These are phyloP conservation scores for Pseudoscleropodium purum DNA, from an alignment of 225 moss, liverwort and hornwort genomes.

Conservation along the genomic window DNA sequence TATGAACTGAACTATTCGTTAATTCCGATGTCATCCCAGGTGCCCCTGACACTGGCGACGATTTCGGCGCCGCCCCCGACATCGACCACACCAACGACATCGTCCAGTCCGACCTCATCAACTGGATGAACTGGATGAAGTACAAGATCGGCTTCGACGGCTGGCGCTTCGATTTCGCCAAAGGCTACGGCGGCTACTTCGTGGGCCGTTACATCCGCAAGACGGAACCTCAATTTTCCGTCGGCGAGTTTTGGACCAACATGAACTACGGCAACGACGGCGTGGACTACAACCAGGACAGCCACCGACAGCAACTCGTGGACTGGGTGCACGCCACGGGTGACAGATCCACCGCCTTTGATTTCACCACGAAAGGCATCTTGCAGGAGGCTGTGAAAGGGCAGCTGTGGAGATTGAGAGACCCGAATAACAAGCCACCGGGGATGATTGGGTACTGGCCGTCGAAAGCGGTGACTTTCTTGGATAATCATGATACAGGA, in stretches of 20 bases:
- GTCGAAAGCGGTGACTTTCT: constrained; percentile 69
- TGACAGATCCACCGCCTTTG: constrained; percentile 52
- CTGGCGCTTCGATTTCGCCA: constrained; percentile 92
- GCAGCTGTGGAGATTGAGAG: constrained; percentile 58
- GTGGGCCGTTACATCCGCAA: constrained; percentile 57
- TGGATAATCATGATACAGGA: constrained; percentile 95
- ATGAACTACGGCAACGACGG: constrained; percentile 53
- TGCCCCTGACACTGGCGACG: constrained; percentile 67
- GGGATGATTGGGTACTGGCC: constrained; percentile 86
- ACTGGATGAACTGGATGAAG: constrained; percentile 84
- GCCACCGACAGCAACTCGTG: constrained; percentile 62
- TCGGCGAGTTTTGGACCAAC: constrained; percentile 69
- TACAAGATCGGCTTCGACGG: constrained; percentile 70
- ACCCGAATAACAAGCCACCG: constrained; percentile 37
- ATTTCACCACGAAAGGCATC: constrained; percentile 94
- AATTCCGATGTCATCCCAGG: background rate
- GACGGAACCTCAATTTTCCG: constrained; percentile 55
- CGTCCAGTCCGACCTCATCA: constrained; percentile 55
- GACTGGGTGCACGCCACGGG: constrained; percentile 70
- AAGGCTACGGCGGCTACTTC: constrained; percentile 67
- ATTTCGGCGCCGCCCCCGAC: constrained; percentile 85
- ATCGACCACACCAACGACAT: constrained; percentile 83
- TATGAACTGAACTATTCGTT: background rate
- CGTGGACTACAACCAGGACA: constrained; percentile 74
- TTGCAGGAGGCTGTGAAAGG: constrained; percentile 73